Evolutionary conservation across 352 stramenopile species (phyloP).

Genomic region (Phytophthora pistaciae): DNA sequence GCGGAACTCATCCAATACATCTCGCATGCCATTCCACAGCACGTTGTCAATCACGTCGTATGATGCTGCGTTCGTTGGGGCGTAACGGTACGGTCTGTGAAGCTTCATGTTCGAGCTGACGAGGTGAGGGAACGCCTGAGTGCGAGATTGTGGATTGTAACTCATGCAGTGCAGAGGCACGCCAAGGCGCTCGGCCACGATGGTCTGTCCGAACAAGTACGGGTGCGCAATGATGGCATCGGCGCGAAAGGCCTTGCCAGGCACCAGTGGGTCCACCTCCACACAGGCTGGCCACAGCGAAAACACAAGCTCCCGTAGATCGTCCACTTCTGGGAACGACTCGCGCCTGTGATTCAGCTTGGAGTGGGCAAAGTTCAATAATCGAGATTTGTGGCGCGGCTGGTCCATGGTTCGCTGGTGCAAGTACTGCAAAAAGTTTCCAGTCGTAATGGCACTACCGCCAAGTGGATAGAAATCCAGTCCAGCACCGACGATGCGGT

Average conservation of each 20-base stretch:
- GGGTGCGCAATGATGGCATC: conserved; percentile 79
- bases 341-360: conserved; percentile 43
- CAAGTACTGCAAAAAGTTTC: conserved; percentile 58
- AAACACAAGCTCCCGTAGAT: conserved; percentile 63
- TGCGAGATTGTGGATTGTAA: conserved; percentile 57
- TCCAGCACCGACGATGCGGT: conserved; percentile 64
- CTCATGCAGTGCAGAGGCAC: conserved; percentile 80
- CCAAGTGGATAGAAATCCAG: conserved; percentile 80
- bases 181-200: conserved; percentile 75
- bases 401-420: conserved; percentile 46
- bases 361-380: conserved; percentile 41
- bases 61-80: conserved; percentile 51
- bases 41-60: conserved; percentile 67
- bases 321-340: conserved; percentile 51
- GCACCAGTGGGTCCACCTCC: conserved; percentile 48
- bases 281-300: conserved; percentile 71
- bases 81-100: conserved; percentile 54
- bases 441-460: conserved; percentile 53
- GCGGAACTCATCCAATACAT: conserved; percentile 70
- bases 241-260: conserved; percentile 62
- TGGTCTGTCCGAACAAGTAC: conserved; percentile 65
- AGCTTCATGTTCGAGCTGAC: conserved; percentile 58
- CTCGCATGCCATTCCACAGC: conserved; percentile 53
- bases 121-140: conserved; percentile 66
- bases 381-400: conserved; percentile 44